phyloP scores from a whole-genome alignment of 768 basidiomycete species.

The Mycena latifolia region DNA sequence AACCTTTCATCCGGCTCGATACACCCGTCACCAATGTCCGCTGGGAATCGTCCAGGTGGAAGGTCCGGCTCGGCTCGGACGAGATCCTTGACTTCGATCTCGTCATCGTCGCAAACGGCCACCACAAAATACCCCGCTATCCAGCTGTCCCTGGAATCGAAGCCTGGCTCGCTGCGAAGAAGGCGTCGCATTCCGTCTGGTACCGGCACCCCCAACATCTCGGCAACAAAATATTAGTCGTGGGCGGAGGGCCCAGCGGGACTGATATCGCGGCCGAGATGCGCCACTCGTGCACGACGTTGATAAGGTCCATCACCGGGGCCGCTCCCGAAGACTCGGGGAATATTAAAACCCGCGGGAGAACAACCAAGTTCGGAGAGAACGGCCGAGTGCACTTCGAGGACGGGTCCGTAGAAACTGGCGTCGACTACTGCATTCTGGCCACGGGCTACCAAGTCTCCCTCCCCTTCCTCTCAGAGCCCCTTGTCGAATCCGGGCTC shows the following conservation, averaged over 20 bases:
- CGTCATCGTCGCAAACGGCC: conserved; percentile 83
- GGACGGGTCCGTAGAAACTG: conserved; percentile 66
- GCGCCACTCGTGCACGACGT: conserved; percentile 51
- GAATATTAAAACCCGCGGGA: conserved; percentile 55
- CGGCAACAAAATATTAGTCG: conserved; percentile 58
- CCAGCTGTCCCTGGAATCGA: conserved; percentile 71
- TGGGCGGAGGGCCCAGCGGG: conserved; percentile 75
- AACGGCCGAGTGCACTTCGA: conserved; percentile 66
- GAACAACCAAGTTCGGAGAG: conserved; percentile 54
- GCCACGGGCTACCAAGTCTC: conserved; percentile 82
- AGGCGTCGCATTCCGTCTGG: conserved; percentile 74
- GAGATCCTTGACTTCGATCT: conserved; percentile 64
- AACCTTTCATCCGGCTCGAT: conserved; percentile 72
- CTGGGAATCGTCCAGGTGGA: conserved; percentile 63
- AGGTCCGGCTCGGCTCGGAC: conserved; percentile 54
- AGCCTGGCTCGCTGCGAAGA: conserved; percentile 65
- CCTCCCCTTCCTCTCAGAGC: conserved; percentile 70
- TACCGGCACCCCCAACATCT: conserved; percentile 68
- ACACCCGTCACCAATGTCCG: conserved; percentile 63
- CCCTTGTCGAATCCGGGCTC: conserved; percentile 47
- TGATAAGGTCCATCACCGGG: conserved; percentile 69
- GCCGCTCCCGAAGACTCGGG: conserved; percentile 46
- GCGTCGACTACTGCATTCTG: conserved; percentile 73
- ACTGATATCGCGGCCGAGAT: conserved; percentile 76
- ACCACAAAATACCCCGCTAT: conserved; percentile 74